Conservation (phyloP, 1,139 yeast species). For the Pichia cactophila region DNA sequence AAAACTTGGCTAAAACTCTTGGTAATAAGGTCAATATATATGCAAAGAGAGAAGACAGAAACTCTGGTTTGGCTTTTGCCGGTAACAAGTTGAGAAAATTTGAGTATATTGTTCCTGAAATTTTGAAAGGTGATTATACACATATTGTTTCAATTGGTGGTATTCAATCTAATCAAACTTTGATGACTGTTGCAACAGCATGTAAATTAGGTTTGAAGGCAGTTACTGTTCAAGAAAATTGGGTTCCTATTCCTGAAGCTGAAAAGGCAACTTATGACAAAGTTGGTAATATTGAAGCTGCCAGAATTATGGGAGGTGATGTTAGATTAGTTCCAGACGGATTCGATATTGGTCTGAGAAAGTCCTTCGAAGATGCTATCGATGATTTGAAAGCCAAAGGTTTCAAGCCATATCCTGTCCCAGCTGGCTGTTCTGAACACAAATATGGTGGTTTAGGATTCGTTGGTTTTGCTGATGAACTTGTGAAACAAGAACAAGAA, state of each 20-base stretch:
- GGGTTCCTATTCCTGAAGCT: conserved; percentile 29
- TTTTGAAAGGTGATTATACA: conserved; percentile 28
- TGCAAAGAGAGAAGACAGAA: conserved; percentile 30
- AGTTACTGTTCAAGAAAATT: conserved; percentile 29
- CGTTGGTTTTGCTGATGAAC: conserved; percentile 29
- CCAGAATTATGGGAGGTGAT: conserved; percentile 30
- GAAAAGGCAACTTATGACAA: conserved; percentile 26
- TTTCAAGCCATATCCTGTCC: conserved; percentile 28
- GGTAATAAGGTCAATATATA: conserved; percentile 29
- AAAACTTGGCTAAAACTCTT: conserved; percentile 23
- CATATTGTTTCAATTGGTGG: conserved; percentile 31
- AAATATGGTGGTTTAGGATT: conserved; percentile 29
- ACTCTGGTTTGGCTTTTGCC: conserved; percentile 30
- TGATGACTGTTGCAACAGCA: conserved; percentile 31
- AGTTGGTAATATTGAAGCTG: conserved; percentile 29
- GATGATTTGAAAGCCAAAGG: conserved; percentile 20
- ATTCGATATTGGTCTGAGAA: conserved; percentile 29
- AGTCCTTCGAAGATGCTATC: conserved; percentile 27
- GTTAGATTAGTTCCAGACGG: conserved; percentile 28
- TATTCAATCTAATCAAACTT: conserved; percentile 29
- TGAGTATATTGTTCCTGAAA: conserved; percentile 30
- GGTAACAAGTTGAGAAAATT: conserved; percentile 29
- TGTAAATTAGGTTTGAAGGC: conserved; percentile 29
- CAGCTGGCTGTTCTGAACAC: conserved; percentile 31
- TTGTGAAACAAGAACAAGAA: conserved; percentile 27